phyloP scores from a whole-genome alignment of 139 green algal species.

The Chlorella sp. region DNA sequence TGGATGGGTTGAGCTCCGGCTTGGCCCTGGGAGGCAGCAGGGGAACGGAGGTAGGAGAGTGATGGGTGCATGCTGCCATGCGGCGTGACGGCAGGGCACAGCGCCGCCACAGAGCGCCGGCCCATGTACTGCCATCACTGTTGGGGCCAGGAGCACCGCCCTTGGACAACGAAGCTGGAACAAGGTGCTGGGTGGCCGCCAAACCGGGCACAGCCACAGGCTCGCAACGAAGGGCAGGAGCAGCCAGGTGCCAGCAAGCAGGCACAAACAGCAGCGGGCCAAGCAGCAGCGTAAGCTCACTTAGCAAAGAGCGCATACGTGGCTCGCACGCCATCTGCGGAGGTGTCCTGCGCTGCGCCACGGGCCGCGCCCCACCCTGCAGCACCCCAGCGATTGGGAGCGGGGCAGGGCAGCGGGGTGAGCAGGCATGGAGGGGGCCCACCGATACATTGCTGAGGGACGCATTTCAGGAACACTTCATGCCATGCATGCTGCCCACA shows the following conservation, averaged over 20 bases:
- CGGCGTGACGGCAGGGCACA: not conserved
- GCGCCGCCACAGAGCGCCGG: too few relatives aligned
- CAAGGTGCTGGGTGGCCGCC: not conserved
- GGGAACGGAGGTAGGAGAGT: not conserved
- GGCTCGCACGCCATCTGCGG: slow-evolving; percentile 45
- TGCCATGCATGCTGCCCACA: too few relatives aligned
- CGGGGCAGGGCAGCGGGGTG: not conserved
- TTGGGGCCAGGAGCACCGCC: too few relatives aligned
- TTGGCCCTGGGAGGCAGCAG: not conserved
- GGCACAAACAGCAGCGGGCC: too few relatives aligned
- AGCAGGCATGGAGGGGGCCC: too few relatives aligned
- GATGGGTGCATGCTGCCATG: not conserved
- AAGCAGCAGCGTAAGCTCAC: not conserved
- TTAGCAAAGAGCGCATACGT: slow-evolving; percentile 47
- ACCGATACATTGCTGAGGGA: too few relatives aligned
- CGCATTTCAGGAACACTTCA: too few relatives aligned
- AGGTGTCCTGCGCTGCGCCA: not conserved
- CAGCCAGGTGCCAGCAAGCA: not conserved
- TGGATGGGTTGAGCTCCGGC: slow-evolving; percentile 21
- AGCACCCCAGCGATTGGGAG: not conserved
- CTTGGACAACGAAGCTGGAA: too few relatives aligned
- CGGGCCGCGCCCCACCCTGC: not conserved
- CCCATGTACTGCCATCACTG: too few relatives aligned
- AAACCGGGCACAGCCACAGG: too few relatives aligned
- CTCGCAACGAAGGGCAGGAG: too few relatives aligned